Conservation (phyloP, 2,329 filamentous ascomycete genomes). For the Bertia moriformis region DNA sequence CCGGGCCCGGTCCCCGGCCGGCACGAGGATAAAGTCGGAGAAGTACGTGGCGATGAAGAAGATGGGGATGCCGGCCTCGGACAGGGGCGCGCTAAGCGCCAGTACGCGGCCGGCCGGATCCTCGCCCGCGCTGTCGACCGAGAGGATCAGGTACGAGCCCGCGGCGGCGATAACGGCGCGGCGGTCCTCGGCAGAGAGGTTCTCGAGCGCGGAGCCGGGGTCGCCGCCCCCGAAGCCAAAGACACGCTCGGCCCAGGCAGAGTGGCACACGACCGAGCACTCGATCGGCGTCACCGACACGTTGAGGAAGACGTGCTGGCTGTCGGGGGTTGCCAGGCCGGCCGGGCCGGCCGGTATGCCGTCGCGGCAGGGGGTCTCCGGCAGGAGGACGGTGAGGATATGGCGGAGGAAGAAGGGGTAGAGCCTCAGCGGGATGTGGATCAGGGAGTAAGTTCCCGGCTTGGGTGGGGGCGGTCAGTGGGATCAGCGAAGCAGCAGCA, state of each 20-base stretch:
- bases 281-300: slow-evolving; percentile 84
- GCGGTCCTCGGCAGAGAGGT: slow-evolving; percentile 14
- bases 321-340: slow-evolving; percentile 6
- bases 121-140: slow-evolving; percentile 76
- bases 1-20: slow-evolving; percentile 55
- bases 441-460: slow-evolving; percentile 76
- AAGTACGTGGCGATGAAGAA: slow-evolving; percentile 99
- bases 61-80: slow-evolving; percentile 83
- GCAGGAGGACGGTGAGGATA: slow-evolving; percentile 72
- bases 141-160: slow-evolving; percentile 77
- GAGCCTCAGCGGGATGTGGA: slow-evolving; percentile 74
- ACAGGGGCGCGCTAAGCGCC: slow-evolving; percentile 78
- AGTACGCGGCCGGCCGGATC: slow-evolving; percentile 84
- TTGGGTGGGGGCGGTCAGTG: slow-evolving; percentile 21
- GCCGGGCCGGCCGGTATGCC: slow-evolving; percentile 20
- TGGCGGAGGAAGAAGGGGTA: slow-evolving; percentile 71
- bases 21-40: slow-evolving; percentile 89
- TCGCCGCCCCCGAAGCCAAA: slow-evolving; percentile 37
- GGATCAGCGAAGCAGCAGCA: slow-evolving; percentile 1
- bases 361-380: slow-evolving; percentile 27
- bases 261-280: slow-evolving; percentile 81
- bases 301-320: slow-evolving; percentile 70
- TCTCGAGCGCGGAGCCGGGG: slow-evolving; percentile 53
- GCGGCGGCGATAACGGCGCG: slow-evolving; percentile 57
- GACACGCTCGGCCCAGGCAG: slow-evolving; percentile 56